phyloP scores from a whole-genome alignment of 148 eudicot genomes.

The Rhododendron henanense region DNA sequence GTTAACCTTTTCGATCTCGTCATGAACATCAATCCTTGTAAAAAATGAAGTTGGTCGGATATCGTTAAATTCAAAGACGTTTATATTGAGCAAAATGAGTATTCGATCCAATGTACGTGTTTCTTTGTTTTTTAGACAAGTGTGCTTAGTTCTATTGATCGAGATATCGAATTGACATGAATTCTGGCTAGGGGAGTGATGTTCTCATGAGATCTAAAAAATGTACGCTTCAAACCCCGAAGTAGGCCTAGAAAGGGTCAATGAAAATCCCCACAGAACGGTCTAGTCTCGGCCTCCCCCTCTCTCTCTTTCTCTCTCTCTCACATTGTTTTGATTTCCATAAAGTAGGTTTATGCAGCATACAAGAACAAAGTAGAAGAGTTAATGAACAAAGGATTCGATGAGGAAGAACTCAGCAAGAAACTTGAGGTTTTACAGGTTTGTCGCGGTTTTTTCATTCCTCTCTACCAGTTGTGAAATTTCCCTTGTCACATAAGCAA shows the following conservation, averaged over 20 bases:
- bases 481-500: background rate
- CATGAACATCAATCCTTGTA: no score
- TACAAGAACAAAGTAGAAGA: conserved; percentile 56
- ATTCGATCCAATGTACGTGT: background rate
- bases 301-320: background rate
- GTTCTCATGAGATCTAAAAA: background rate
- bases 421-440: conserved; percentile 66
- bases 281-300: background rate
- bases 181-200: background rate
- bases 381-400: conserved; percentile 43
- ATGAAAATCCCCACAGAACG: background rate
- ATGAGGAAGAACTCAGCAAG: conserved; percentile 51
- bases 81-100: background rate
- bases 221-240: background rate
- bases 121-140: background rate
- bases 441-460: background rate
- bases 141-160: background rate
- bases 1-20: background rate
- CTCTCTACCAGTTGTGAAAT: background rate
- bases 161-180: background rate
- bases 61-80: background rate
- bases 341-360: conserved; percentile 48
- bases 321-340: background rate
- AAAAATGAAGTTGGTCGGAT: background rate
- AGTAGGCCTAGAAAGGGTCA: background rate